Percentiles rank a stretch among this genome's conserved stretches.
Evolutionary conservation across 495 filamentous ascomycete species (phyloP).

Genomic region (Recurvomyces mirabilis): DNA sequence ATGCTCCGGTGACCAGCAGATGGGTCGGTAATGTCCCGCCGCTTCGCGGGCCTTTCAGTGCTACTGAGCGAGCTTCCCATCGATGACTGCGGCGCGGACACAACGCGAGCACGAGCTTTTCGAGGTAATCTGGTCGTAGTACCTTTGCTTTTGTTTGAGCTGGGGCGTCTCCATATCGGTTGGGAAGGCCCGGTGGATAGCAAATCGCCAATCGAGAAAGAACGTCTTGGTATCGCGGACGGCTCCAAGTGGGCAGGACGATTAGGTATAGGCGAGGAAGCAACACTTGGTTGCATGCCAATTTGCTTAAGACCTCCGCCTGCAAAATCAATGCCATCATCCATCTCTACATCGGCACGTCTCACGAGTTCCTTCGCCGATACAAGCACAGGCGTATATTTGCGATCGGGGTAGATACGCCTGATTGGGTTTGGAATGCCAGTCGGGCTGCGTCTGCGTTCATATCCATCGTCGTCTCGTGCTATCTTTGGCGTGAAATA

Average conservation of each 20-base stretch:
- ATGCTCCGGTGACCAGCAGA: conserved; percentile 20
- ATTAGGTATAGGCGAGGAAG: conserved; percentile 12
- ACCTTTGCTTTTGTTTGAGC: conserved; percentile 15
- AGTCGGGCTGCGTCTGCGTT: conserved; percentile 20
- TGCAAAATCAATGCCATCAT: conserved; percentile 21
- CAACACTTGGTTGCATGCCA: background rate
- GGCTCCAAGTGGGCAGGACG: background rate
- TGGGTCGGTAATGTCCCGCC: conserved; percentile 30
- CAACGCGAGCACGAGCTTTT: conserved; percentile 8
- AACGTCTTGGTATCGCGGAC: conserved; percentile 20
- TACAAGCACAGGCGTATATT: conserved; percentile 18
- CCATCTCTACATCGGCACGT: conserved; percentile 22
- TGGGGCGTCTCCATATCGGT: conserved; percentile 24
- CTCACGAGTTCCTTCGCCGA: conserved; percentile 15
- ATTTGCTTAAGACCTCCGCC: background rate
- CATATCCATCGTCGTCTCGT: conserved; percentile 18
- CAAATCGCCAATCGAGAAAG: conserved; percentile 32
- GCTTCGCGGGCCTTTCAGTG: conserved; percentile 20
- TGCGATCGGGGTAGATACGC: conserved; percentile 29
- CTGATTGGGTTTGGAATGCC: conserved; percentile 24
- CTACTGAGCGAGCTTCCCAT: conserved; percentile 27
- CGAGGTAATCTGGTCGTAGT: conserved; percentile 21
- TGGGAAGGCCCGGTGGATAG: conserved; percentile 22
- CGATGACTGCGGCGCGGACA: conserved; percentile 24
- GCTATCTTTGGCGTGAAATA: conserved; percentile 28